Percentiles rank a stretch among this genome's conserved stretches.
phyloP scores from a whole-genome alignment of 1,284 basidiomycete genomes.

The Erythrobasidium hasegawianum region DNA sequence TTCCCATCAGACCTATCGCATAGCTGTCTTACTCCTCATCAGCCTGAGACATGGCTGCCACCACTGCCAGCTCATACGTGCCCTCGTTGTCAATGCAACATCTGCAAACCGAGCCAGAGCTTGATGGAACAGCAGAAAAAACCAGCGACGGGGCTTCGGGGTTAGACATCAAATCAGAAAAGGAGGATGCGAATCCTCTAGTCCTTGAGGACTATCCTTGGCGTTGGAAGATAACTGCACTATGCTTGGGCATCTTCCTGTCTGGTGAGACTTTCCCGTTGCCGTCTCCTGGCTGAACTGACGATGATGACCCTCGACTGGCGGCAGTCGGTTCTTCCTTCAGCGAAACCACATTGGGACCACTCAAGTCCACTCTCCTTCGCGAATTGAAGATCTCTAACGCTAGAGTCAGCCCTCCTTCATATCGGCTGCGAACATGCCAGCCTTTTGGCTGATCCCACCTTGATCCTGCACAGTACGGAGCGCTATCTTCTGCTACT shows the following conservation, averaged over 20 bases:
- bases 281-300: neutral
- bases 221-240: conserved; percentile 19
- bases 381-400: conserved; percentile 4
- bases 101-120: too few species aligned
- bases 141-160: neutral
- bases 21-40: too few species aligned
- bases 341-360: conserved; percentile 20
- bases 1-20: too few species aligned
- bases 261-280: conserved; percentile 8
- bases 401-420: conserved; percentile 7
- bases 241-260: conserved; percentile 10
- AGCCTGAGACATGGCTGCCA: too few species aligned
- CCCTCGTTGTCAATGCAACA: too few species aligned
- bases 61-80: too few species aligned
- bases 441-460: neutral
- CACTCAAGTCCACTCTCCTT: conserved; percentile 16
- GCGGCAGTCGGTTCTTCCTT: conserved; percentile 22
- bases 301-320: neutral
- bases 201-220: conserved; percentile 22
- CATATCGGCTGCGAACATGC: too few species aligned
- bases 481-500: conserved; percentile 36
- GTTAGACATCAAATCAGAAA: neutral
- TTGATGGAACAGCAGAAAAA: neutral
- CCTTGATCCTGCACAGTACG: conserved; percentile 3
- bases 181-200: too few species aligned